A percentile compares a stretch with the other conserved stretches of the same genome.
Evolutionary conservation across 2,329 filamentous ascomycete species (phyloP).

Genomic region (Lachnellula suecica): DNA sequence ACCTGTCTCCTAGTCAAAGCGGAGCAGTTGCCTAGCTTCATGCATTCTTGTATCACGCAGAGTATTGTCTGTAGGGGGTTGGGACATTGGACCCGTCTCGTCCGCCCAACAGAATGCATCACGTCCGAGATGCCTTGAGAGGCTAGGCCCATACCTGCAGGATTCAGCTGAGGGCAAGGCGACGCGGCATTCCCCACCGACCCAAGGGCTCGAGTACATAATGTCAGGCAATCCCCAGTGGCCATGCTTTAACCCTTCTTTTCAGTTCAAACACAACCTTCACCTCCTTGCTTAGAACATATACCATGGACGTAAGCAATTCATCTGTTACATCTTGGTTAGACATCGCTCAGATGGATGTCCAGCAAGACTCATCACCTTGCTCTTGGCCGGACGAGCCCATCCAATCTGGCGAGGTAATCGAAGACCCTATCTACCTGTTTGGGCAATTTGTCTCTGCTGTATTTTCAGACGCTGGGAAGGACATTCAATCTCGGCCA

Average conservation of each 20-base stretch:
- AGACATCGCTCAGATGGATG: conserved; percentile 2
- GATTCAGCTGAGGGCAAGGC: conserved; percentile 1
- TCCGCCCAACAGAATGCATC: too few species aligned
- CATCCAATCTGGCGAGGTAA: conserved; percentile 2
- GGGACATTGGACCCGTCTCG: too few species aligned
- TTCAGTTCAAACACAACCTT: not conserved
- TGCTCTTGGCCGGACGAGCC: not conserved
- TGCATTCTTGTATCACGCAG: too few species aligned
- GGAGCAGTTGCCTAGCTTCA: too few species aligned
- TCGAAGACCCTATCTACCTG: conserved; percentile 4
- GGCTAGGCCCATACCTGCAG: too few species aligned
- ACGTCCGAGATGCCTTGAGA: too few species aligned
- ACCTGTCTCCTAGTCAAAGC: too few species aligned
- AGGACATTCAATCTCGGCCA: conserved; percentile 1
- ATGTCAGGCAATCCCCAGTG: not conserved
- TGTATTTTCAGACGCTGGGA: conserved; percentile 3
- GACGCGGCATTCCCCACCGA: not conserved
- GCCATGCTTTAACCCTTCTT: not conserved
- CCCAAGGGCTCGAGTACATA: not conserved
- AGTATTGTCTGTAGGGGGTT: too few species aligned
- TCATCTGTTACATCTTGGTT: conserved; percentile 7
- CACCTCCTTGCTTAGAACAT: not conserved
- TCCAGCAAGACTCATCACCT: not conserved
- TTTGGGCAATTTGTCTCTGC: conserved; percentile 7
- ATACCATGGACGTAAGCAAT: conserved; percentile 2